Evolutionary conservation across 2,329 filamentous ascomycete genomes (phyloP).

Genomic region (Alternaria panax): DNA sequence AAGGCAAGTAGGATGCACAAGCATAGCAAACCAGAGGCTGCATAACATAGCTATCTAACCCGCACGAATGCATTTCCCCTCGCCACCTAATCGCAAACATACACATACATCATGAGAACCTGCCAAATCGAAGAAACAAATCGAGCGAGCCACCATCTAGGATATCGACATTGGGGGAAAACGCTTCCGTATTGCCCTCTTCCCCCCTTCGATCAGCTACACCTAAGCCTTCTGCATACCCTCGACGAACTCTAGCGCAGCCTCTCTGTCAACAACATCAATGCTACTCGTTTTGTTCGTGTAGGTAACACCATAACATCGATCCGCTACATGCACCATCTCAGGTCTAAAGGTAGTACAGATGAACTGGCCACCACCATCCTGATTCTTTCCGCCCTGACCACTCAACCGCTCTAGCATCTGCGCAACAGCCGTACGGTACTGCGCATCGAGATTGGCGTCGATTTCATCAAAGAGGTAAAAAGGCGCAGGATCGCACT

Average conservation of each 20-base stretch:
- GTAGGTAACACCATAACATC: constrained; percentile 96
- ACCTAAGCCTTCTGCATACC: constrained; percentile 66
- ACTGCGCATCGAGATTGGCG: constrained; percentile 96
- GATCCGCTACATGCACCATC: constrained; percentile 93
- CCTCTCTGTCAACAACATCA: constrained; percentile 84
- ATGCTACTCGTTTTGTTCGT: constrained; percentile 92
- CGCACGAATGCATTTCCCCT: neutral
- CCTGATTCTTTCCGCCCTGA: constrained; percentile 50
- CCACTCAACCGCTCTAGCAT: constrained; percentile 71
- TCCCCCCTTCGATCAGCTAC: neutral
- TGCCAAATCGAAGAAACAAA: neutral
- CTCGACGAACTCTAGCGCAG: constrained; percentile 92
- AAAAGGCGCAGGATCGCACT: constrained; percentile 95
- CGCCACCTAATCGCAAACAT: neutral
- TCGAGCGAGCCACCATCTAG: neutral
- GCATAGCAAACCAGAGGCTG: neutral
- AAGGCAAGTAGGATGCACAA: neutral
- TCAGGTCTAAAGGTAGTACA: constrained; percentile 98
- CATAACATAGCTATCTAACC: neutral
- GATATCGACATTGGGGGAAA: neutral
- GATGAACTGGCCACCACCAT: constrained; percentile 80
- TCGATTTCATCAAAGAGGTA: constrained; percentile 99
- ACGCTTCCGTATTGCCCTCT: neutral
- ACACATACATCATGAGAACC: neutral
- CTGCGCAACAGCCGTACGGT: constrained; percentile 91